phyloP scores from a whole-genome alignment of 2,329 filamentous ascomycete genomes.

The Biscogniauxia mediterranea region DNA sequence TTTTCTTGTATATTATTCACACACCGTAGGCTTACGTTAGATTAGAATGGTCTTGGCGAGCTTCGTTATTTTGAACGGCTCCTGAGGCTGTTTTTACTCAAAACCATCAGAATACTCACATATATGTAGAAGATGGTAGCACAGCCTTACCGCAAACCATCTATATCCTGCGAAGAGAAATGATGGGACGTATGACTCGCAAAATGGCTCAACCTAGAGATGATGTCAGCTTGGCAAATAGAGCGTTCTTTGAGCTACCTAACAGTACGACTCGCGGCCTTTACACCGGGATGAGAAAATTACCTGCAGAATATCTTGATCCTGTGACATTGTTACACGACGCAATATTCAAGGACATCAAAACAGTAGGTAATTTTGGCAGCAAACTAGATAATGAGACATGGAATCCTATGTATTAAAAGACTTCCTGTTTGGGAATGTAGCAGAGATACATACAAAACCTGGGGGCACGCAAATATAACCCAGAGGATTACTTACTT shows the following conservation, averaged over 20 bases:
- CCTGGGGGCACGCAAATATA: background rate
- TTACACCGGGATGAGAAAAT: background rate
- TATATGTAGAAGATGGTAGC: no score
- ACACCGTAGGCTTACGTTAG: background rate
- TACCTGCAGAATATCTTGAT: no score
- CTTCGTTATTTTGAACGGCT: background rate
- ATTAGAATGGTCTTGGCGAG: background rate
- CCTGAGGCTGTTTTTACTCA: no score
- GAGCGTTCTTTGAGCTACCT: background rate
- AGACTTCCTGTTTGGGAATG: no score
- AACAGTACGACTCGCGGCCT: background rate
- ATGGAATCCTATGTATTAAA: no score
- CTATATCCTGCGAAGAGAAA: background rate
- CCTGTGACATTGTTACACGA: no score
- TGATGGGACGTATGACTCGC: background rate
- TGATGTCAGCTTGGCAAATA: background rate
- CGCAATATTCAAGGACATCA: no score
- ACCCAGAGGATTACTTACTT: no score
- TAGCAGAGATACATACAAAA: background rate
- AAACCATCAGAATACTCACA: no score
- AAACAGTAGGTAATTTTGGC: no score
- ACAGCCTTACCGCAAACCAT: no score
- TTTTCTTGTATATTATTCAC: background rate
- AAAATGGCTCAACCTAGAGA: background rate
- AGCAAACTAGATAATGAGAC: no score